phyloP scores from a whole-genome alignment of 1,139 yeast species.

The Candida sanyaensis region DNA sequence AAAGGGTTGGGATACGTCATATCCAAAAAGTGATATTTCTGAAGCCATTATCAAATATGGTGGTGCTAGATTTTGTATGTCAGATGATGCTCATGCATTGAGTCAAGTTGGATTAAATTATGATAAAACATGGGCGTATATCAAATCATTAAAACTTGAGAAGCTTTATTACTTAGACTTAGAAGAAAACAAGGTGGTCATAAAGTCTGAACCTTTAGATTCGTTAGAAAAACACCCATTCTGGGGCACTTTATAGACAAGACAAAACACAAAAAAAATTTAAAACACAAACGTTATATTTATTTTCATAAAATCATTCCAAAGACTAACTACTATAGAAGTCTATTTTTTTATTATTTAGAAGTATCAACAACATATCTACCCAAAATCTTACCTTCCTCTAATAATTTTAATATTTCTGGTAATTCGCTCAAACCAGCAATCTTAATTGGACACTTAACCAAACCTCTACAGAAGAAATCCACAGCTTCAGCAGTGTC shows the following conservation, averaged over 20 bases:
- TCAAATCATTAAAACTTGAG: slow-evolving; percentile 45
- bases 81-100: slow-evolving; percentile 88
- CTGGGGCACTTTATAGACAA: slow-evolving; percentile 25
- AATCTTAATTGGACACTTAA: too few species aligned
- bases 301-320: too few species aligned
- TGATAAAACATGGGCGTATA: slow-evolving; percentile 54
- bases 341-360: slow-evolving; percentile 31
- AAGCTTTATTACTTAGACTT: slow-evolving; percentile 55
- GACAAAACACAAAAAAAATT: too few species aligned
- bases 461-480: too few species aligned
- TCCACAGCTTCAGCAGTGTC: too few species aligned
- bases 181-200: slow-evolving; percentile 23
- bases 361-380: slow-evolving; percentile 31
- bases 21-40: slow-evolving; percentile 73
- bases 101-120: slow-evolving; percentile 84
- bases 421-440: too few species aligned
- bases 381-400: too few species aligned
- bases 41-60: slow-evolving; percentile 46
- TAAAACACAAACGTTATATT: too few species aligned
- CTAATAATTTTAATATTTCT: too few species aligned
- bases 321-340: too few species aligned
- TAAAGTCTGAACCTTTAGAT: slow-evolving; percentile 22
- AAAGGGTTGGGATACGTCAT: slow-evolving; percentile 86
- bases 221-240: slow-evolving; percentile 26
- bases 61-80: slow-evolving; percentile 72